Evolutionary conservation across 179 eudicot species (phyloP).

Genomic region (Spinacia oleracea): DNA sequence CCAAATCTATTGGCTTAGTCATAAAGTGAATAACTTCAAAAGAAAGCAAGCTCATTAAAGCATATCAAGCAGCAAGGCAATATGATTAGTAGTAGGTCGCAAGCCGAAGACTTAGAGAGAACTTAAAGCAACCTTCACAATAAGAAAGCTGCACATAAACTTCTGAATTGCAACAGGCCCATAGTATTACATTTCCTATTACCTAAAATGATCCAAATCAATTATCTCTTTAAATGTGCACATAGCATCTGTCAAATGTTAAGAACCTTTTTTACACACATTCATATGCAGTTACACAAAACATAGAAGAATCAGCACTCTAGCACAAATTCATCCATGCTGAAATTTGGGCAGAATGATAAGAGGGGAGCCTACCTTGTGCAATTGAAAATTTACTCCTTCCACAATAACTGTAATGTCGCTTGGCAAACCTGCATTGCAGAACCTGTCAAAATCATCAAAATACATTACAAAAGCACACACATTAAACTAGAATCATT

Average conservation of each 20-base stretch:
- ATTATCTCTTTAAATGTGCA: not conserved
- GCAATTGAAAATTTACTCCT: slow-evolving; percentile 66
- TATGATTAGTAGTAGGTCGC: not conserved
- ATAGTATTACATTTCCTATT: no score
- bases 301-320: not conserved
- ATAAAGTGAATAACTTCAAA: not conserved
- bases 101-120: slow-evolving; percentile 4
- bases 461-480: slow-evolving; percentile 26
- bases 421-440: slow-evolving; percentile 78
- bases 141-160: not conserved
- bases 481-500: not conserved
- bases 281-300: not conserved
- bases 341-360: slow-evolving; percentile 1
- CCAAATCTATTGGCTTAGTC: not conserved
- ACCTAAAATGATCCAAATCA: not conserved
- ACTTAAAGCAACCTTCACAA: not conserved
- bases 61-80: slow-evolving; percentile 14
- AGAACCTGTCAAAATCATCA: slow-evolving; percentile 69
- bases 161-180: slow-evolving; percentile 1
- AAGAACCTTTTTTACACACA: not conserved
- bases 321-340: not conserved
- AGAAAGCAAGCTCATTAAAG: slow-evolving; percentile 13
- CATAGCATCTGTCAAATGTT: not conserved
- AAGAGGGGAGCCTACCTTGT: slow-evolving; percentile 54
- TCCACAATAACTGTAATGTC: slow-evolving; percentile 67